Evolutionary conservation across 2,329 filamentous ascomycete species (phyloP).

Genomic region (Calonectria pteridis): DNA sequence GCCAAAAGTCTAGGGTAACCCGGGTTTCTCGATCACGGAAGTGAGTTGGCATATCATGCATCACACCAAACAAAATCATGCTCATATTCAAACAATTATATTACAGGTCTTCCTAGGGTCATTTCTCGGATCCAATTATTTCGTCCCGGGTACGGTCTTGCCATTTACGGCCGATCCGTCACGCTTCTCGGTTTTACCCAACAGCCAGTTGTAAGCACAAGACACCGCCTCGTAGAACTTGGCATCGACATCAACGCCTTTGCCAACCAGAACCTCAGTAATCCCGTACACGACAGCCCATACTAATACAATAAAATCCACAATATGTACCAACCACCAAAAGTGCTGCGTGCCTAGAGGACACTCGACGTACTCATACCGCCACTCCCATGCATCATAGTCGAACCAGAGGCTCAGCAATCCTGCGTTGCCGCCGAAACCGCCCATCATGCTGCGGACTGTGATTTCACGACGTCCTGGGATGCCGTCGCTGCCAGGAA

Average conservation of each 20-base stretch:
- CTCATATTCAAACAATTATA: constrained; percentile 5
- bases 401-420: constrained; percentile 94
- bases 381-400: constrained; percentile 78
- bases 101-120: neutral
- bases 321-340: constrained; percentile 91
- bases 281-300: constrained; percentile 44
- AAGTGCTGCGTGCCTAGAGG: constrained; percentile 86
- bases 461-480: constrained; percentile 89
- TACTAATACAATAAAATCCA: constrained; percentile 68
- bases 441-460: constrained; percentile 98
- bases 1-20: too few relatives aligned
- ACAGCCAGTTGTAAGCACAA: constrained; percentile 24
- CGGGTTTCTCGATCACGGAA: too few relatives aligned
- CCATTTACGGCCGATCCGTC: neutral
- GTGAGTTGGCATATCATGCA: too few relatives aligned
- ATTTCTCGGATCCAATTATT: constrained; percentile 11
- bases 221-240: constrained; percentile 35
- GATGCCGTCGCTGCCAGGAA: constrained; percentile 58
- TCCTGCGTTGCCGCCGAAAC: constrained; percentile 91
- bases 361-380: constrained; percentile 84
- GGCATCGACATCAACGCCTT: constrained; percentile 53
- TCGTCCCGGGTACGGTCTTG: neutral
- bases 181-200: neutral
- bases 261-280: constrained; percentile 41
- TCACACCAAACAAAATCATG: neutral